Conservation (phyloP, 163 green algal genomes). For the Scenedesmus sp. region DNA sequence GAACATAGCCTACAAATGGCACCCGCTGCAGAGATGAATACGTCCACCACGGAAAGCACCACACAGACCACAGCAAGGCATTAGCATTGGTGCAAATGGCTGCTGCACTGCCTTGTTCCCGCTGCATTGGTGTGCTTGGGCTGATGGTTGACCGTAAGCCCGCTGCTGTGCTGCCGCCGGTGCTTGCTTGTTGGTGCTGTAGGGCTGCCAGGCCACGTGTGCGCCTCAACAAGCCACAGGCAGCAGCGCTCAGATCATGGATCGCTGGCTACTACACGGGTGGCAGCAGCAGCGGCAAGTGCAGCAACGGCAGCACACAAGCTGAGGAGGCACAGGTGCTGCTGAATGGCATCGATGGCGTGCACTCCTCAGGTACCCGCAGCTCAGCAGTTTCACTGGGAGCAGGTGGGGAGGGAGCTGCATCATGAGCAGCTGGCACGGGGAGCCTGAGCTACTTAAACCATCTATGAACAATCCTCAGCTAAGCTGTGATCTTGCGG, state of each 20-base stretch:
- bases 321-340: not conserved
- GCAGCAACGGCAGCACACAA: not conserved
- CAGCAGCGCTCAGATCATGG: conserved; percentile 44
- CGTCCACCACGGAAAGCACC: not conserved
- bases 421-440: not conserved
- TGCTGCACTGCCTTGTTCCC: not conserved
- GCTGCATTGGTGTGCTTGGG: no score
- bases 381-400: not conserved
- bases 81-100: not conserved
- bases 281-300: not conserved
- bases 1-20: no score
- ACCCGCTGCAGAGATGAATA: no score
- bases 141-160: not conserved
- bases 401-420: not conserved
- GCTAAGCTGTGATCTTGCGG: not conserved
- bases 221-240: conserved; percentile 46
- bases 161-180: not conserved
- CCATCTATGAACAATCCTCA: not conserved
- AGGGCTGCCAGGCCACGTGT: conserved; percentile 46
- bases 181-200: not conserved
- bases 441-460: not conserved
- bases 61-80: not conserved
- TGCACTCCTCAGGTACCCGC: not conserved
- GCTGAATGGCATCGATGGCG: not conserved
- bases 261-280: conserved; percentile 16